Percentiles rank a stretch among this genome's conserved stretches.
Conservation (phyloP, 345 rosid species). For the Brassica napus region DNA sequence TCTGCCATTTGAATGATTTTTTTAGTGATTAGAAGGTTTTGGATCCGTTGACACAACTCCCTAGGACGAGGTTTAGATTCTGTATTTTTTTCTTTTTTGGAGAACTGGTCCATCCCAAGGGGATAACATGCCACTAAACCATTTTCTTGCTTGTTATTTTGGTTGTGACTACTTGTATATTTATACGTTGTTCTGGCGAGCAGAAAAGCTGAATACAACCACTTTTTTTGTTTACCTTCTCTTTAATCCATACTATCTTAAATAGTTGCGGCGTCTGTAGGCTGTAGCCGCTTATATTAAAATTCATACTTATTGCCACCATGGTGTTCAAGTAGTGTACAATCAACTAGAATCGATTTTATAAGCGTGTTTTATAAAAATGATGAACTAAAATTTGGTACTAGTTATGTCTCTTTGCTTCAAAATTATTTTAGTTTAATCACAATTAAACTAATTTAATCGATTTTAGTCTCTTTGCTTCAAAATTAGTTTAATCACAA, state of each 20-base stretch:
- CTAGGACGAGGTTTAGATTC: background rate
- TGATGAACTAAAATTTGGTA: background rate
- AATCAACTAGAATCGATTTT: background rate
- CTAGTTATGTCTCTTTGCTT: background rate
- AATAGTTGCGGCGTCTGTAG: background rate
- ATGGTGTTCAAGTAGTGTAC: background rate
- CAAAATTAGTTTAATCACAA: no score
- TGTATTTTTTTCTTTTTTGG: background rate
- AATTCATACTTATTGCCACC: background rate
- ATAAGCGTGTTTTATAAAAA: background rate
- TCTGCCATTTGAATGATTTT: background rate
- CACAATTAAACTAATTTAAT: no score
- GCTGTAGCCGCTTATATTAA: background rate
- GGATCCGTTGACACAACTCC: background rate
- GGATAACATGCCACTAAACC: background rate
- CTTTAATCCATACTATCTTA: background rate
- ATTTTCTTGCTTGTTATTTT: background rate
- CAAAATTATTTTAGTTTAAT: no score
- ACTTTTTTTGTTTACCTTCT: background rate
- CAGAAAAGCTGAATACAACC: background rate
- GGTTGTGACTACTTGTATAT: background rate
- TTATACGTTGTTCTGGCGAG: background rate
- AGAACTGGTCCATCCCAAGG: background rate
- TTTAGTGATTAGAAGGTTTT: background rate
- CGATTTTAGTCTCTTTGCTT: background rate